Base-by-base conservation (phyloP, 2,329 filamentous ascomycete species). In the Lecanicillium sp. region DNA sequence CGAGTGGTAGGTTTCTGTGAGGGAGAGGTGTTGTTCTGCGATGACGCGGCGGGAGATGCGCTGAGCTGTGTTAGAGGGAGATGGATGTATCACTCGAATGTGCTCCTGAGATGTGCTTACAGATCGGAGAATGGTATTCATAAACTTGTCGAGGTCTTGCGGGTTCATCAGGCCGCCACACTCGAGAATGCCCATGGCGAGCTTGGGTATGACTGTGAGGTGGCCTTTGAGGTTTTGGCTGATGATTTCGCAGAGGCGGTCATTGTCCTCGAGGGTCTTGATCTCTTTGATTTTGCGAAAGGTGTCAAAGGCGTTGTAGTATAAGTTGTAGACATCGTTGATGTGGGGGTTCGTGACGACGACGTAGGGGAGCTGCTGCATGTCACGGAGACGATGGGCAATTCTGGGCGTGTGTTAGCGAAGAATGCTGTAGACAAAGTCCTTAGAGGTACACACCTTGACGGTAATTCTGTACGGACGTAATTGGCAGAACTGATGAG, bases 401-500 rank as follows among this genome's bases (percentile, higher is more conserved):
- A 97, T 81, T 57, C 89, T 91, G 55, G 9, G 43, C 10, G 3
- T 5, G 12, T 11, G 41, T 40, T 29, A 44, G 40, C 23, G n/a
- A n/a, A n/a, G n/a, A n/a, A n/a, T n/a, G n/a, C n/a, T n/a, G n/a
- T n/a, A n/a, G n/a, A n/a, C n/a, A n/a, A n/a, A n/a, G n/a, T n/a
- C n/a, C n/a, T n/a, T n/a, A 35, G 21, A 24, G 24, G 15, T 35
- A 11, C 69, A 52, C 65, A 86, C 84, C 87, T 79, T 6, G 87
- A 93, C 6, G 91, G 91, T 44, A 98, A 79, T 71, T 98, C 93
- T 5, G 90, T 90, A 50, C 93, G 86, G 44, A 97, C 90, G 73
- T 98, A 98, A 69, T 98, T 98, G 52, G 93, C 93, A 36, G 90
- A 96, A 69, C 87, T 90, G 57, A 98, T 80, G 52, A 98, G 77